phyloP scores from a whole-genome alignment of 768 basidiomycete genomes.

The Rickenella mellea region DNA sequence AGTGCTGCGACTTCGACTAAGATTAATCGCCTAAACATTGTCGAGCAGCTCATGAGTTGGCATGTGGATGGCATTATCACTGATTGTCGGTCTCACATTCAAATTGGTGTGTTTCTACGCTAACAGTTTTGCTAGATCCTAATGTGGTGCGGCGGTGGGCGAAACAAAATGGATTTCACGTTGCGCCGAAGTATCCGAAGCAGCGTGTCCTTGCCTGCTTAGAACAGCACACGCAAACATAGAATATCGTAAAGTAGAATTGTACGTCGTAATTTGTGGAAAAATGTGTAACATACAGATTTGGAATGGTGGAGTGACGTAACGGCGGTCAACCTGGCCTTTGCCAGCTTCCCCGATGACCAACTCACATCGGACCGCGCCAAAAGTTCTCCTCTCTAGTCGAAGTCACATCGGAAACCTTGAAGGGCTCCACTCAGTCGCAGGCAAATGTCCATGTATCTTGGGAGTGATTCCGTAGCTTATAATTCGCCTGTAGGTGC shows the following conservation, averaged over 20 bases:
- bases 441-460: too few species aligned
- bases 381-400: too few species aligned
- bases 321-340: too few species aligned
- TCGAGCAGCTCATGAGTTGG: constrained; percentile 49
- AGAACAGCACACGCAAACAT: constrained; percentile 32
- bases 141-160: constrained; percentile 45
- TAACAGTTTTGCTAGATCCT: constrained; percentile 32
- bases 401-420: too few species aligned
- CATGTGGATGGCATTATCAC: constrained; percentile 73
- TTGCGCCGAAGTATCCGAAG: constrained; percentile 52
- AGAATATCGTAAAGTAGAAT: constrained; percentile 11
- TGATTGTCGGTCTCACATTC: constrained; percentile 43
- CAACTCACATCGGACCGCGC: too few species aligned
- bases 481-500: constrained; percentile 36
- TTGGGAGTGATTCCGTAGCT: too few species aligned
- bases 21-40: constrained; percentile 54
- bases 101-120: neutral
- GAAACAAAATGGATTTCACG: constrained; percentile 38
- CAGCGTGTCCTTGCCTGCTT: constrained; percentile 55
- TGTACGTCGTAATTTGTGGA: too few species aligned
- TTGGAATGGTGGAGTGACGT: too few species aligned
- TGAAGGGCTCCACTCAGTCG: too few species aligned
- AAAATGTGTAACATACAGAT: too few species aligned
- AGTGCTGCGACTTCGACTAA: constrained; percentile 15
- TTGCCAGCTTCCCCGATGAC: too few species aligned